phyloP scores from a whole-genome alignment of 2,329 filamentous ascomycete genomes.

The Paracoccidioides lutzii region DNA sequence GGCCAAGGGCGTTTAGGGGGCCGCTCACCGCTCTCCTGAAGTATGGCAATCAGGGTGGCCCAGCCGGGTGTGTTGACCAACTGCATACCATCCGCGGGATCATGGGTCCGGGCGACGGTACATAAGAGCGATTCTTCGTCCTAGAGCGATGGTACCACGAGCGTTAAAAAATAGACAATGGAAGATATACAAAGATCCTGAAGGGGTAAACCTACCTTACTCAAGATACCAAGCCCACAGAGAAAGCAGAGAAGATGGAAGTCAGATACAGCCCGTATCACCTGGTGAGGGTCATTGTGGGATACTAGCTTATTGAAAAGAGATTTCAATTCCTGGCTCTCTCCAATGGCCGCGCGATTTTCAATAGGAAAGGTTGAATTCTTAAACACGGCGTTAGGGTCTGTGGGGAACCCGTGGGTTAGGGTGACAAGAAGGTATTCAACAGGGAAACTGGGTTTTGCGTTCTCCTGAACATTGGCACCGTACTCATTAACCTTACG shows the following conservation, averaged over 20 bases:
- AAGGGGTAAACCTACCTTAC: conserved; percentile 50
- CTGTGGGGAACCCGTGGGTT: conserved; percentile 86
- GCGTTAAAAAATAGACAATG: not conserved
- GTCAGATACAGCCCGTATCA: conserved; percentile 64
- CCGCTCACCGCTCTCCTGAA: conserved; percentile 96
- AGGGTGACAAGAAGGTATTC: conserved; percentile 93
- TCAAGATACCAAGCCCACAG: conserved; percentile 65
- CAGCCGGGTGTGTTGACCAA: conserved; percentile 80
- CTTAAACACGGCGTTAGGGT: conserved; percentile 63
- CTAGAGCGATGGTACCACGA: conserved; percentile 35
- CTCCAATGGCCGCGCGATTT: conserved; percentile 76
- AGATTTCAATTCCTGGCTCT: conserved; percentile 64
- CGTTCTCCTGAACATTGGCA: conserved; percentile 90
- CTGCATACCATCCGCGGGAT: conserved; percentile 67
- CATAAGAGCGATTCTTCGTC: conserved; percentile 80
- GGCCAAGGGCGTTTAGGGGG: conserved; percentile 57
- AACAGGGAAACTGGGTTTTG: conserved; percentile 89
- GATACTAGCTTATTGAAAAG: conserved; percentile 57
- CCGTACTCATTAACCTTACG: conserved; percentile 92
- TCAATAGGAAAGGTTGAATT: conserved; percentile 69
- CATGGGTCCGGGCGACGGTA: conserved; percentile 68
- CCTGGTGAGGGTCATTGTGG: conserved; percentile 47
- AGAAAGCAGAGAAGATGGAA: conserved; percentile 91
- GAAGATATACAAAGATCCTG: not conserved
- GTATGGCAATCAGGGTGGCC: conserved; percentile 84